Base-by-base conservation (phyloP, 2,329 filamentous ascomycete genomes). In the Chaetomiaceae sp. region DNA sequence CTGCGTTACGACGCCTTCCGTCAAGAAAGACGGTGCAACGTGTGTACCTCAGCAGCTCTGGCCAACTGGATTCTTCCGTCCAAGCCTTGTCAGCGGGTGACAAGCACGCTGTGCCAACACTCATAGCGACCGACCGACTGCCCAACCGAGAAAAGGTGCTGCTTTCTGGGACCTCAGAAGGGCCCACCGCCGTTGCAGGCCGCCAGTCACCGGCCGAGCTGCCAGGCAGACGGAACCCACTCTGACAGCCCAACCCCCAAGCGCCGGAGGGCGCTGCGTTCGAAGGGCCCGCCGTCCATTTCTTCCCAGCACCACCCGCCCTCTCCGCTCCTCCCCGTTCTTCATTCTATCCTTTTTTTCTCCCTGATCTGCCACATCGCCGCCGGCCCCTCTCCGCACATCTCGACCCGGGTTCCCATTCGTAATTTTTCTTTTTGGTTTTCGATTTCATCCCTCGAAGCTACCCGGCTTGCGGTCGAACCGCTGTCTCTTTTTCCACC, bases 61-160 rank as follows among this genome's bases (percentile, higher is more conserved):
- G 62, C 62, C 62, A 63, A 62, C 59, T 59, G 56, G 56, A 61
- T 63, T 62, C 59, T 58, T 56, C 60, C 60, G 58, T 59, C 62
- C 59, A 60, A 51, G 60, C 59, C 58, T 56, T 61, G 60, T 61
- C 58, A 46, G 17, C 17, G 9, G 20, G 2, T 35, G 10, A 16
- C 27, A 7, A 7, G 25, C 25, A 27, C 25, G 3, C 6, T 27
- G 10, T 10, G 6, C 17, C 9, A 17, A 14, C 25, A 3, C 20
- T n/a, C n/a, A n/a, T n/a, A n/a, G n/a, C n/a, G n/a, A 50, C 14
- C 41, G 4, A 35, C 31, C 37, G 39, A 48, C 44, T 51, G 55
- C 55, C 55, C 54, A 60, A 55, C 53, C 44, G 54, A 53, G 54
- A 46, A 46, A n/a, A n/a, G n/a, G n/a, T n/a, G n/a, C n/a, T n/a